A percentile compares a stretch with the other conserved stretches of the same genome.
Evolutionary conservation across 192 early-diverging fungal genomes (phyloP).

Genomic region (Backusella liffmaniae): DNA sequence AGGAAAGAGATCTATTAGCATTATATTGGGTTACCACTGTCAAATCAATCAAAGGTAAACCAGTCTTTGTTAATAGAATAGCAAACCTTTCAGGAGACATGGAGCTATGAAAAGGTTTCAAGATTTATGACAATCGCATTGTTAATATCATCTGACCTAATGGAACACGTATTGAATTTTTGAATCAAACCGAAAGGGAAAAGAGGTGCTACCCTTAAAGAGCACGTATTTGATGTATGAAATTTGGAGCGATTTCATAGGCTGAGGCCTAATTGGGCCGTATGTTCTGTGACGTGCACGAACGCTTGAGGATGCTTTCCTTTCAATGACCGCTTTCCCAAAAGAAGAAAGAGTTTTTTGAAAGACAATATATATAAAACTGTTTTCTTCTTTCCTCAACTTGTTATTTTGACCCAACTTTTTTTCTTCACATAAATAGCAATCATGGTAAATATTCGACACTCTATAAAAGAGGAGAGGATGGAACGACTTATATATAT

Average conservation of each 20-base stretch:
- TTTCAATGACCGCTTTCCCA: constrained; percentile 7
- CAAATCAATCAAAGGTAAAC: too few relatives aligned
- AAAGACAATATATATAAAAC: neutral
- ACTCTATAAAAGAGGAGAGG: neutral
- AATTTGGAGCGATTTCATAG: neutral
- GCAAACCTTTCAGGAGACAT: too few relatives aligned
- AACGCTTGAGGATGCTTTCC: constrained; percentile 1
- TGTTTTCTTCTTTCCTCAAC: neutral
- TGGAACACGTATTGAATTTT: too few relatives aligned
- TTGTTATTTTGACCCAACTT: neutral
- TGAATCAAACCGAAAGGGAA: too few relatives aligned
- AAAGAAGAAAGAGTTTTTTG: neutral
- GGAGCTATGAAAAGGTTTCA: too few relatives aligned
- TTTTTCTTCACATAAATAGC: neutral
- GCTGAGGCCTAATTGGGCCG: neutral
- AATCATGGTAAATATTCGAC: neutral
- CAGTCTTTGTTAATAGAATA: too few relatives aligned
- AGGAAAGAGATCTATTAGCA: too few relatives aligned
- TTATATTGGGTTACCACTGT: too few relatives aligned
- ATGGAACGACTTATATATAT: neutral
- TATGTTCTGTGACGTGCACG: neutral
- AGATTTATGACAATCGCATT: too few relatives aligned
- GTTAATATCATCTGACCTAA: too few relatives aligned
- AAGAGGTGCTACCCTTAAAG: too few relatives aligned
- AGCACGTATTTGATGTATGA: neutral